Evolutionary conservation across 345 rosid species (phyloP).

Genomic region (Citrus reticulata): DNA sequence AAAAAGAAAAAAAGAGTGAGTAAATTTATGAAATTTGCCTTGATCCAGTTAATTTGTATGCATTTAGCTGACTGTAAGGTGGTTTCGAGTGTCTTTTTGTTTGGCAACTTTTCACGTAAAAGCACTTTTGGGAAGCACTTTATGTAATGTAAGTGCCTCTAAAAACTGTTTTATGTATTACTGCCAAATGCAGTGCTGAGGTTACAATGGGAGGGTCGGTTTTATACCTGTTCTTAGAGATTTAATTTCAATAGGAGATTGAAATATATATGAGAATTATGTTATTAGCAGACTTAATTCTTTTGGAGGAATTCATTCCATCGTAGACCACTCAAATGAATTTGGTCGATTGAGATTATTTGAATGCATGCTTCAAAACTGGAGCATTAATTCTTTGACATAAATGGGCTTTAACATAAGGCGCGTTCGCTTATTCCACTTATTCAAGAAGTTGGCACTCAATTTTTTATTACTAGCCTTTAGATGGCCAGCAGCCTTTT

Average conservation of each 20-base stretch:
- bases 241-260: not conserved
- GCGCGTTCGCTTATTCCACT: not conserved
- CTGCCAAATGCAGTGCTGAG: not conserved
- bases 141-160: too few species aligned
- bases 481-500: not conserved
- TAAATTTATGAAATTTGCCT: not conserved
- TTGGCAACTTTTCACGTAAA: not conserved
- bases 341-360: not conserved
- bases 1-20: too few species aligned
- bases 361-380: not conserved
- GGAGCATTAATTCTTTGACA: not conserved
- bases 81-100: not conserved
- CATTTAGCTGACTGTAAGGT: not conserved
- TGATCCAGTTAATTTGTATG: not conserved
- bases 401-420: not conserved
- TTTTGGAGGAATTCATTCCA: not conserved
- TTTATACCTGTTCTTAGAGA: too few species aligned
- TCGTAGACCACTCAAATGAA: not conserved
- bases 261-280: not conserved
- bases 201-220: too few species aligned
- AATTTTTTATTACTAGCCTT: not conserved
- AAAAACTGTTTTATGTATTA: not conserved
- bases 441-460: not conserved
- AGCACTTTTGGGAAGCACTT: not conserved
- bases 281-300: too few species aligned